Evolutionary conservation across 2,329 filamentous ascomycete genomes (phyloP), one percentile per base, ranked within the genome.

Genomic region (Exophiala spinifera): DNA sequence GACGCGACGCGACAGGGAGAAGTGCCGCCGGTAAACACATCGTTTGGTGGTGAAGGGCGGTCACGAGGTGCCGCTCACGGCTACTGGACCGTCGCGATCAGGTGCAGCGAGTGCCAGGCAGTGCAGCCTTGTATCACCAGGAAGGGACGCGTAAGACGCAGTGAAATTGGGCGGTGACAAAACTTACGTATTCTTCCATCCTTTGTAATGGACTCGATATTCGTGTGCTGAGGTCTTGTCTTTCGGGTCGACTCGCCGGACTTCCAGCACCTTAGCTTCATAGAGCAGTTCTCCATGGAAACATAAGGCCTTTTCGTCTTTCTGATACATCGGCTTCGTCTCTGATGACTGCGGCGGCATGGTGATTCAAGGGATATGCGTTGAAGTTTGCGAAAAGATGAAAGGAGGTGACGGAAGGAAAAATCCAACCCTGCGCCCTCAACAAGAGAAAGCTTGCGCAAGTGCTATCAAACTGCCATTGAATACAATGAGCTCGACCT

Each of bases 271-370:
- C 75, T 97, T 97, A 63, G 94, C 94, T 73, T 99, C 94, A 69
- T 99, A 99, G 48, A 99, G 84, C 74, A 97, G 85, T 67, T 97
- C 91, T 74, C 92, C 89, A 71, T 99, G 94, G 69, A 97, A 97
- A 76, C 94, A 99, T 28, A 97, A 84, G 34, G 95, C 91, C 69
- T 88, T 90, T 77, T 99, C 94, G 69, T 97, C 91, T 68, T 85
- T 86, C 56, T 74, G 74, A 67, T 82, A 87, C 61, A 74, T 72
- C n/a, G 77, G 74, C 56, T 79, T 77, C 68, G 68, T 70, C 50
- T 63, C 61, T 15, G 39, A 49, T 6, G 56, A 51, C 15, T 81
- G 69, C 56, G 80, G 77, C 53, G 81, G 79, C 79, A 91, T 91
- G 66, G 71, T 74, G 68, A 77, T 36, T 34, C 14, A 14, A 34